A percentile compares a stretch with the other conserved stretches of the same genome.
Evolutionary conservation across 495 filamentous ascomycete species (phyloP).

Genomic region (Rostrohypoxylon terebratum): DNA sequence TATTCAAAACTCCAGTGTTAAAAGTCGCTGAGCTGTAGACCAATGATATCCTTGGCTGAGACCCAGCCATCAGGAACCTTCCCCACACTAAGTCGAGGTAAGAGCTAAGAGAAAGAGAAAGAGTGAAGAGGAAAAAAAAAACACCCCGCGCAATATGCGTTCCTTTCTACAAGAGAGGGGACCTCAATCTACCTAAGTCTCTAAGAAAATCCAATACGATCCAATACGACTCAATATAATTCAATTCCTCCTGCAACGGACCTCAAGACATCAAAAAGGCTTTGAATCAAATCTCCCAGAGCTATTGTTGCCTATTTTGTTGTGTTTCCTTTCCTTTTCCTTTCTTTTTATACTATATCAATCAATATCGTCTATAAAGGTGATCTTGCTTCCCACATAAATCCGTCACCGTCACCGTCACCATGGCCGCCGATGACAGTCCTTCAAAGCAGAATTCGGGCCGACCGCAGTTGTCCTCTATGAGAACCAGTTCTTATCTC

Average conservation of each 20-base stretch:
- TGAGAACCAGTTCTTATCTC: constrained; percentile 77
- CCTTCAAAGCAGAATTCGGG: constrained; percentile 44
- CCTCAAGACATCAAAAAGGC: background rate
- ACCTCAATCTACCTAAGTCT: background rate
- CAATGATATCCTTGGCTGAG: constrained; percentile 27
- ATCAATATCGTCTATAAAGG: background rate
- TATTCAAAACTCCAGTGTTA: background rate
- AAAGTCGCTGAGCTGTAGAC: constrained; percentile 2
- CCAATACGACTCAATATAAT: background rate
- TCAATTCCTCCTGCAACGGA: background rate
- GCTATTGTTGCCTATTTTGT: background rate
- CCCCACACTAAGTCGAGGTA: constrained; percentile 17
- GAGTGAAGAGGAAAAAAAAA: constrained; percentile 15
- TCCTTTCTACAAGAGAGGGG: constrained; percentile 12
- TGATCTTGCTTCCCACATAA: constrained; percentile 13
- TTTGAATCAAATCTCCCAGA: background rate
- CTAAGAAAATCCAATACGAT: background rate
- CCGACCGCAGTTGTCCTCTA: constrained; percentile 61
- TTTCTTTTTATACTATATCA: background rate
- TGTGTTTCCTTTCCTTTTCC: background rate
- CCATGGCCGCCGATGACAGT: constrained; percentile 54
- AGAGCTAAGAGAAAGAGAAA: background rate
- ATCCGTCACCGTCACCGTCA: background rate
- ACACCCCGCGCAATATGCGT: constrained; percentile 41
- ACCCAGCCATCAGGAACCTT: constrained; percentile 42